Conservation (phyloP, 257 asterid species). For the Plantago elongata region DNA sequence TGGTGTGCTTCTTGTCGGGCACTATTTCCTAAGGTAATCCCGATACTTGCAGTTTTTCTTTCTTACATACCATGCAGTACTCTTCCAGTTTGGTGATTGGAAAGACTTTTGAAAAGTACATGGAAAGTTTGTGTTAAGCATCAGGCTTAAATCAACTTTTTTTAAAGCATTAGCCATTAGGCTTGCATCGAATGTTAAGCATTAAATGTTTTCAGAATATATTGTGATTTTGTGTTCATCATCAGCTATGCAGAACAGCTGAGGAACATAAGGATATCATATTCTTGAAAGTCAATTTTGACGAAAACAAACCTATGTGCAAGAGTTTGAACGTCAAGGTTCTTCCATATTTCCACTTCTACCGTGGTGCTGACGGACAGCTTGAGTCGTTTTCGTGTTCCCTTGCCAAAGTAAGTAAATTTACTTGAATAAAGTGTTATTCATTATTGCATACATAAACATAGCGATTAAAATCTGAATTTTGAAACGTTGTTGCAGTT, state of each 20-base stretch:
- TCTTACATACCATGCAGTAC: background rate
- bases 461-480: background rate
- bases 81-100: background rate
- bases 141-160: too few relatives aligned
- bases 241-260: conserved; percentile 81
- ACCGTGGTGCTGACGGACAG: conserved; percentile 93
- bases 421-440: background rate
- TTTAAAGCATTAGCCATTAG: background rate
- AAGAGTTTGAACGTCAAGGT: conserved; percentile 84
- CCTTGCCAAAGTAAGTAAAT: conserved; percentile 70
- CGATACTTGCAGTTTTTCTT: background rate
- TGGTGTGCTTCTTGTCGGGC: conserved; percentile 98
- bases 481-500: conserved; percentile 40
- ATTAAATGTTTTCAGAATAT: too few relatives aligned
- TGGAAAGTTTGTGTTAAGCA: too few relatives aligned
- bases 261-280: conserved; percentile 62
- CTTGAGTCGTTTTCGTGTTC: conserved; percentile 92
- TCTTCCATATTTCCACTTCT: conserved; percentile 92
- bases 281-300: conserved; percentile 86
- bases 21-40: conserved; percentile 70
- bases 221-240: conserved; percentile 1
- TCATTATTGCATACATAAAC: background rate
- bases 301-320: conserved; percentile 88
- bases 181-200: too few relatives aligned
- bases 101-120: too few relatives aligned